These are phyloP conservation scores for Candida awuae DNA, from an alignment of 805 yeast genomes.

Conservation along the genomic window DNA sequence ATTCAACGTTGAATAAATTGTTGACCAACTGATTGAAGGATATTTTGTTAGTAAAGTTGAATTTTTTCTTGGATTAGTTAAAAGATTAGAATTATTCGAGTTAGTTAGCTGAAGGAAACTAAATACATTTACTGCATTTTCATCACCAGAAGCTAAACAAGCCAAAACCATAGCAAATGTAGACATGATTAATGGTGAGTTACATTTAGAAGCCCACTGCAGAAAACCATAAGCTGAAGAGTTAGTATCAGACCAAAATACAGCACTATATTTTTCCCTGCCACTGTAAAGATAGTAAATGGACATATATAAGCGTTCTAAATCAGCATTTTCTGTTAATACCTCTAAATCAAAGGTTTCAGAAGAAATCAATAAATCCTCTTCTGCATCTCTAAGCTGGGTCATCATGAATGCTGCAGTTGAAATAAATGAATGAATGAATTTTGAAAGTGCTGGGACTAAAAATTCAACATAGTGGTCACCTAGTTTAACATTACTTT, in stretches of 20 bases:
- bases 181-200: slow-evolving; percentile 74
- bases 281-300: slow-evolving; percentile 60
- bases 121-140: slow-evolving; percentile 44
- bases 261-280: slow-evolving; percentile 47
- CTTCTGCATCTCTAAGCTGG: slow-evolving; percentile 63
- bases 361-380: slow-evolving; percentile 54
- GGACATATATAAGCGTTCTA: slow-evolving; percentile 79
- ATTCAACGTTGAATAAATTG: slow-evolving; percentile 28
- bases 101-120: slow-evolving; percentile 36
- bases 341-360: slow-evolving; percentile 51
- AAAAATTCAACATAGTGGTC: slow-evolving; percentile 29
- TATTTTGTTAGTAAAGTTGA: slow-evolving; percentile 21
- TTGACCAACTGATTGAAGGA: slow-evolving; percentile 30
- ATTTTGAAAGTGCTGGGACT: slow-evolving; percentile 38
- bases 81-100: slow-evolving; percentile 10
- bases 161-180: slow-evolving; percentile 74
- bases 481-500: slow-evolving; percentile 17
- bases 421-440: slow-evolving; percentile 48
- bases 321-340: slow-evolving; percentile 66
- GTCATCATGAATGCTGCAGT: slow-evolving; percentile 62
- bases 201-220: slow-evolving; percentile 77
- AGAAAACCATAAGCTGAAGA: slow-evolving; percentile 71
- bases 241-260: slow-evolving; percentile 63
- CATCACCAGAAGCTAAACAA: slow-evolving; percentile 57
- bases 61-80: slow-evolving; percentile 11